These are phyloP conservation scores for Iris macrosiphon DNA, from an alignment of 106 monocot genomes.

Conservation along the genomic window DNA sequence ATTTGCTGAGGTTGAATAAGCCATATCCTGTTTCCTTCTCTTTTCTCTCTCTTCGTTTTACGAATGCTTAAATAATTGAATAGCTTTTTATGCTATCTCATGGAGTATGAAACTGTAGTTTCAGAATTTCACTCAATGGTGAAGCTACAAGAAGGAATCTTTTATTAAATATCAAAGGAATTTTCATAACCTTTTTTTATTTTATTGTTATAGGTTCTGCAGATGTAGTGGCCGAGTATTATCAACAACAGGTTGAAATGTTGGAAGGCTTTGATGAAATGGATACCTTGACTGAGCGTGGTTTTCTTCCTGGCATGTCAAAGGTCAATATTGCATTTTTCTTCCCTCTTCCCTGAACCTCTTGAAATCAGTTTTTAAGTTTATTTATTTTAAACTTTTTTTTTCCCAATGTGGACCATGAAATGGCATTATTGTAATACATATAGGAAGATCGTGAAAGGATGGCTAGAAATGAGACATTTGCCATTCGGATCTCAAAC, in stretches of 20 bases:
- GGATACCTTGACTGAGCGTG: constrained; percentile 84
- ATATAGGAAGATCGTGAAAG: constrained; percentile 82
- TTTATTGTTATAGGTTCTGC: constrained; percentile 31
- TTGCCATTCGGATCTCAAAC: constrained; percentile 83
- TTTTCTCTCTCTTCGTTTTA: no score
- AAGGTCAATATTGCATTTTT: constrained; percentile 32
- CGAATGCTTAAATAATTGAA: no score
- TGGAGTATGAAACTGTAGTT: no score
- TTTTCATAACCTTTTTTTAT: no score
- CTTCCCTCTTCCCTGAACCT: not conserved
- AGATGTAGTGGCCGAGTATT: constrained; percentile 90
- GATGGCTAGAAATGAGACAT: constrained; percentile 64
- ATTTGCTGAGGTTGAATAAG: no score
- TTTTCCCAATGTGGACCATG: not conserved
- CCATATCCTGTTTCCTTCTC: no score
- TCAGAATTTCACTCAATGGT: no score
- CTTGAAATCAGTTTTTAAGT: not conserved
- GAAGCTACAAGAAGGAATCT: no score
- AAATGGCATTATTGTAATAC: not conserved
- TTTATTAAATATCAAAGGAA: no score
- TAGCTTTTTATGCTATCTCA: no score
- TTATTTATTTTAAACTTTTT: not conserved
- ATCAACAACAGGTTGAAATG: constrained; percentile 92
- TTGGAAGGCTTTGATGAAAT: constrained; percentile 94
- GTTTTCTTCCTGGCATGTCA: constrained; percentile 72